Base-by-base conservation (phyloP, 495 filamentous ascomycete species). In the Geopyxis carbonaria region DNA sequence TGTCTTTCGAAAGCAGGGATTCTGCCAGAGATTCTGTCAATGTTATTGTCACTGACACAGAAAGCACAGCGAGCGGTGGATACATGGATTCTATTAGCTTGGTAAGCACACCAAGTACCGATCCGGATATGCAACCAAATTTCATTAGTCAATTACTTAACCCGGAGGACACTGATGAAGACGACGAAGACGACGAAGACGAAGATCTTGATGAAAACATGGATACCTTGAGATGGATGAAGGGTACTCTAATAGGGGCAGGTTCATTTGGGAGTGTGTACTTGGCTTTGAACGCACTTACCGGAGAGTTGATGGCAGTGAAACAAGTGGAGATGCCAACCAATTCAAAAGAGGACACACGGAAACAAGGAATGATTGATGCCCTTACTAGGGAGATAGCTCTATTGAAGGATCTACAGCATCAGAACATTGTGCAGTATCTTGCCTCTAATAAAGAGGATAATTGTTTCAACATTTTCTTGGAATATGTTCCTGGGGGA, bases 191-290 rank as follows among this genome's bases (percentile, higher is more conserved):
- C 45, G 73, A 76, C 24, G 76, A 83, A 27, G 83, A 82, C 23
- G 86, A 94, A 53, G 83, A 82, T 20, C 22, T 29, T 20, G 51
- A 56, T 14, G 47, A 45, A 10, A 48, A 48, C 24, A 94, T 89
- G 72, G 82, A 91, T 42, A 80, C 89, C 29, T 76, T 84, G 61
- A 84, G 87, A 55, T 99, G 92, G 85, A 99, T 99, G 84, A 93
- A 94, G 61, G 89, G 89, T 52, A 82, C 85, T 10, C 62, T 95
- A 33, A 99, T 99, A 50, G 89, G 89, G 31, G 84, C 93, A 58
- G 89, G 89, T 43, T 93, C 84, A 31, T 99, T 99, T 51, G 89
- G 89, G 51, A 86, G 81, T 48, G 89, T 99, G 34, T 99, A 85
- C 63, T 67, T 99, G 27, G 91, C 89, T 39, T 67, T 99, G n/a